These are phyloP conservation scores for Pythium phragmiticola DNA, from an alignment of 352 stramenopile genomes.

Conservation along the genomic window DNA sequence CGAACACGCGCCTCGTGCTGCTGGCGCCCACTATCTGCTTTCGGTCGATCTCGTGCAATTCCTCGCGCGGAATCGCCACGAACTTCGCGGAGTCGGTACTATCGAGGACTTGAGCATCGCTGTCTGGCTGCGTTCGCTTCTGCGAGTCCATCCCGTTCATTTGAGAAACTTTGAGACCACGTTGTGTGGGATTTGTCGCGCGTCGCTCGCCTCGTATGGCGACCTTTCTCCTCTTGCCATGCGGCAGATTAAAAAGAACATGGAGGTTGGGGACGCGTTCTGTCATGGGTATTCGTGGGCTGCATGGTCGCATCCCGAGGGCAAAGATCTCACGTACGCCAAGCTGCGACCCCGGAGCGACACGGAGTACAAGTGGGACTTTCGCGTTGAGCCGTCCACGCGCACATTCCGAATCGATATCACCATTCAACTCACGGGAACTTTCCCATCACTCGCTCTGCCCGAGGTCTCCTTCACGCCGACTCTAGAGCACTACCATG, in stretches of 20 bases:
- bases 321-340: background rate
- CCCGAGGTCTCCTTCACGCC: background rate
- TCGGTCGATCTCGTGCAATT: conserved; percentile 32
- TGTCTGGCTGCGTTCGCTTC: conserved; percentile 5
- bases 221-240: conserved; percentile 1
- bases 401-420: background rate
- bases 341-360: background rate
- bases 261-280: background rate
- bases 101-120: conserved; percentile 15
- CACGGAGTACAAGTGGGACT: background rate
- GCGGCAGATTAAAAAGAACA: conserved; percentile 5
- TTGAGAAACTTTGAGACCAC: conserved; percentile 2
- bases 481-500: background rate
- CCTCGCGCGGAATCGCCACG: conserved; percentile 9
- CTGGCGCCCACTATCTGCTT: conserved; percentile 34
- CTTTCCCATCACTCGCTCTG: background rate
- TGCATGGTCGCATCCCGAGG: background rate
- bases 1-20: conserved; percentile 32
- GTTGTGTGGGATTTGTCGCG: conserved; percentile 1
- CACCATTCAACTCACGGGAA: background rate
- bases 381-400: background rate
- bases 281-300: background rate
- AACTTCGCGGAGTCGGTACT: background rate
- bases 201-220: conserved; percentile 1
- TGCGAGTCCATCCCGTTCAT: background rate